Evolutionary conservation across 129 eudicot species (phyloP), one percentile per base, ranked within the genome.

Genomic region (Rutidosis leptorrhynchoides): DNA sequence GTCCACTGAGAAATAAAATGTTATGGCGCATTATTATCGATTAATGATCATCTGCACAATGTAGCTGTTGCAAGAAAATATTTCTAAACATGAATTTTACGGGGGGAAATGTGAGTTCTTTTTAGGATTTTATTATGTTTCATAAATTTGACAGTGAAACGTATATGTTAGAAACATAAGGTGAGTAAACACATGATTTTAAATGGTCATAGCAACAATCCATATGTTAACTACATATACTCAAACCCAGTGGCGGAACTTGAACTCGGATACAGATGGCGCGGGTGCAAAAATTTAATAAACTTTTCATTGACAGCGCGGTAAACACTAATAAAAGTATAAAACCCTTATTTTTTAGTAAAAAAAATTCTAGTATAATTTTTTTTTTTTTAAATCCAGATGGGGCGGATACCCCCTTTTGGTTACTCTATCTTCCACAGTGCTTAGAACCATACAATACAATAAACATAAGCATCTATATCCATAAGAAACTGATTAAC

Each of bases 1-100:
- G 20, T 86, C 93, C 73, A 86, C 93, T 85, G 67, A 14, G 56
- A 68, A 68, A 17, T 23, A n/a, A 15, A 74, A 15, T 35, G 55
- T 54, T 22, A 9, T 43, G 23, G 43, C 14, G 12, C 25, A 23
- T 43, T 23, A 26, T 7, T 45, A 42, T 61, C 26, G 1, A 26
- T 23, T 23, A 29, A 59, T 7, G 7, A 58, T 56, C 17, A 56
- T 27, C 20, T 3, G 26, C 17, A 25, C 15, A 56, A 12, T 10
- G 15, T 11, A 24, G 33, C 17, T 27, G 28, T 58, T 26, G 64
- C 22, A 2, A 2, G 20, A 28, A 28, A 14, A 58, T n/a, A 58
- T 12, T 24, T 24, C 17, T 24, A 17, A 55, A 64, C 21, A 42
- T 3, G 53, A 26, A n/a, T 23, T 63, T 5, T 10, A 62, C 21